A percentile compares a stretch with the other conserved stretches of the same genome.
Evolutionary conservation across 1,139 yeast genomes (phyloP).

Genomic region (Taiozyma sp.): DNA sequence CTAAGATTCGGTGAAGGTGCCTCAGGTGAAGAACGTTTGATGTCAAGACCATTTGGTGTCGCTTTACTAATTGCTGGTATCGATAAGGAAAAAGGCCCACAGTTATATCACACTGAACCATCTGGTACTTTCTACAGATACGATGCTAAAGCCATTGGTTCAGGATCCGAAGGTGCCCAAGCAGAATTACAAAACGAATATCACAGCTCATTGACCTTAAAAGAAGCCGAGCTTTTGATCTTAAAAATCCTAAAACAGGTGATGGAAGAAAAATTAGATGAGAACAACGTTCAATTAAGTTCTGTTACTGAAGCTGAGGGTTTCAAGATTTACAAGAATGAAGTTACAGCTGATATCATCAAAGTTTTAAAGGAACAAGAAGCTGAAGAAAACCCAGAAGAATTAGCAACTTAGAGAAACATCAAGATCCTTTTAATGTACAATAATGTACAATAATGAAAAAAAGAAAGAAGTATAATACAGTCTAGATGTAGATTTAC

Average conservation of each 20-base stretch:
- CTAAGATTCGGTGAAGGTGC: constrained; percentile 98
- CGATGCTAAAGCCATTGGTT: constrained; percentile 98
- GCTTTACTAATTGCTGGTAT: constrained; percentile 94
- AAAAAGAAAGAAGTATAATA: constrained; percentile 26
- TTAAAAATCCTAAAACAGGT: constrained; percentile 93
- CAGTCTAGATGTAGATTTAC: not conserved
- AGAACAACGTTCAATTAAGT: constrained; percentile 93
- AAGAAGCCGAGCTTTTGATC: constrained; percentile 88
- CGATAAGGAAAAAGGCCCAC: constrained; percentile 92
- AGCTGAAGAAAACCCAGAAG: constrained; percentile 36
- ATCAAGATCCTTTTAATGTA: not conserved
- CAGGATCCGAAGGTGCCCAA: constrained; percentile 99
- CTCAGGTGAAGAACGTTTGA: constrained; percentile 90
- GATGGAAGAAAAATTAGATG: constrained; percentile 97
- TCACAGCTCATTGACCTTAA: constrained; percentile 87
- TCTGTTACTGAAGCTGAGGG: constrained; percentile 86
- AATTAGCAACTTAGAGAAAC: constrained; percentile 2
- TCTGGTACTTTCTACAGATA: constrained; percentile 96
- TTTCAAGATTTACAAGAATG: constrained; percentile 80
- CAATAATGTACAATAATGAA: not conserved
- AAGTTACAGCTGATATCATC: constrained; percentile 78
- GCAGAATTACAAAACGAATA: constrained; percentile 96
- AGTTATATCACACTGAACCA: constrained; percentile 97
- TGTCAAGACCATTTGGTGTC: constrained; percentile 99
- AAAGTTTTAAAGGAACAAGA: constrained; percentile 68